Base-by-base conservation (phyloP, 495 filamentous ascomycete species). In the Aspergillus diversus region DNA sequence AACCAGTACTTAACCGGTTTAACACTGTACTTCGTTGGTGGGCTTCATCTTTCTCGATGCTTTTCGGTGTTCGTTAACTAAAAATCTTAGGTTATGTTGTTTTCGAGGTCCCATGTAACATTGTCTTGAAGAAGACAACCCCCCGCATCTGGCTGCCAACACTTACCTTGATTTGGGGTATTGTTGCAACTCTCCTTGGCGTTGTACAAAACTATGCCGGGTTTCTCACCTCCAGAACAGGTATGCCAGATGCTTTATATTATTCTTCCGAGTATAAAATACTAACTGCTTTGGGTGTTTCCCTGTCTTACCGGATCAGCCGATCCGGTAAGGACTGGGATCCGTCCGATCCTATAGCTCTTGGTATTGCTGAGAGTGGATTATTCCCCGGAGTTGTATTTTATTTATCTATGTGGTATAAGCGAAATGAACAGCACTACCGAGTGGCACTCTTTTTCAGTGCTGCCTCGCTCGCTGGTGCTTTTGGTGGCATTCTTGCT, bases 361-460 rank as follows among this genome's bases (percentile, higher is more conserved):
- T 80, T 8, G 75, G 74, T 49, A 67, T 80, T 7, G 69, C 71
- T 4, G 80, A 80, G 66, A 84, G 81, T 49, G 87, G 87, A 0
- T 77, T 91, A 0, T 91, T 90, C 58, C 88, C 89, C 12, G 90
- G 91, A 1, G 90, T 92, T 0, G 89, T 92, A 1, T 93, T 89
- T 71, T 92, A 92, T 67, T 81, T 94, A n/a, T 90, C 87, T 2
- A 92, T 92, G 87, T 93, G 91, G 87, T 94, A 93, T 63, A 89
- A 88, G 67, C 79, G 90, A 16, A 83, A 83, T 33, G 90, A 93
- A 69, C 81, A 83, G 59, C 87, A 90, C 69, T 91, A 87, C 67
- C 86, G 90, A 0, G 83, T 93, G 42, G 86, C 90, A 9, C 75
- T 93, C 2, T 93, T 94, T 74, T 92, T 92, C 62, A 86, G 85